Evolutionary conservation across 208 protist genomes (phyloP).

Genomic region (Crithidia thermophila): DNA sequence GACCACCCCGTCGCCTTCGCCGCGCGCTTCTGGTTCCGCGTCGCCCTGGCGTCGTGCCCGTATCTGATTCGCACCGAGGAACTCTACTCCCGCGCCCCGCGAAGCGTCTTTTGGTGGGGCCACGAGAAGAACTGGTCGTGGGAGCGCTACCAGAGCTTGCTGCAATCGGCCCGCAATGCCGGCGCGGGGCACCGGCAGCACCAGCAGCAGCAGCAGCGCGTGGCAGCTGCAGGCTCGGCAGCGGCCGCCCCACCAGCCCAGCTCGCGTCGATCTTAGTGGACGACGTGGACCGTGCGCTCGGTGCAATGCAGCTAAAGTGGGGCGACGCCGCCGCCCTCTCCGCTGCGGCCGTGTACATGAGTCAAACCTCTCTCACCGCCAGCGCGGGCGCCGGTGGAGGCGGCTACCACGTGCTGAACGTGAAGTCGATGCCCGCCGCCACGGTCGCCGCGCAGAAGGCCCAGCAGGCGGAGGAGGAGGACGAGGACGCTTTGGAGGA

Average conservation of each 20-base stretch:
- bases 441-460: not conserved
- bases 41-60: conserved; percentile 69
- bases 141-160: conserved; percentile 61
- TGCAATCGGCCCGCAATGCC: conserved; percentile 33
- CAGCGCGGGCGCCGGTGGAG: not conserved
- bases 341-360: conserved; percentile 4
- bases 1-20: conserved; percentile 84
- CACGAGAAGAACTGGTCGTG: conserved; percentile 81
- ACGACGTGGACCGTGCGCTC: conserved; percentile 77
- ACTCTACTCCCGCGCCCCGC: conserved; percentile 74
- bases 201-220: conserved; percentile 18
- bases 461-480: conserved; percentile 6
- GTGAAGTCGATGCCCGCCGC: not conserved
- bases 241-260: conserved; percentile 11
- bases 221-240: conserved; percentile 2
- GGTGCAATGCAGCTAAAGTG: conserved; percentile 76
- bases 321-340: conserved; percentile 31
- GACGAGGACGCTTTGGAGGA: conserved; percentile 17
- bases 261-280: conserved; percentile 64
- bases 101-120: conserved; percentile 75
- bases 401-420: too few relatives aligned
- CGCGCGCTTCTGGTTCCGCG: conserved; percentile 85
- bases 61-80: conserved; percentile 77
- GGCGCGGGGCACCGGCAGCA: conserved; percentile 25
- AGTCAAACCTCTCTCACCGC: not conserved